These are phyloP conservation scores for Pterocarpus santalinus DNA, from an alignment of 306 rosid species.

Conservation along the genomic window DNA sequence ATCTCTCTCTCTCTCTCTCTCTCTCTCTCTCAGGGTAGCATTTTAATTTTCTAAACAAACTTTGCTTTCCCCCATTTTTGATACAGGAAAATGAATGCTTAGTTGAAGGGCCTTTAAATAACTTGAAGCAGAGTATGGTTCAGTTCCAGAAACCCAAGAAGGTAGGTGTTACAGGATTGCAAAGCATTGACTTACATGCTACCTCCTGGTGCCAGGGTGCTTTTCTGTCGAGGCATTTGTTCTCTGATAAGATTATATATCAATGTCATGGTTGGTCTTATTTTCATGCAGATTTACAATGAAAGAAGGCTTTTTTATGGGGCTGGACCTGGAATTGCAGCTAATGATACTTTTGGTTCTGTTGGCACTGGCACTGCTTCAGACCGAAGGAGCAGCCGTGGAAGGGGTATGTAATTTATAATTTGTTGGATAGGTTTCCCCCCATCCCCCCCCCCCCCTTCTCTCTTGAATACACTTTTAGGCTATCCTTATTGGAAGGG, in stretches of 20 bases:
- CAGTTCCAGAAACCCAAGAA: conserved; percentile 99
- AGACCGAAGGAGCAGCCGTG: conserved; percentile 82
- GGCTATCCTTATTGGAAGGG: not conserved
- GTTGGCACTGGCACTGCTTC: conserved; percentile 62
- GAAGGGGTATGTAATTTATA: conserved; percentile 79
- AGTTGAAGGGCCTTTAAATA: conserved; percentile 98
- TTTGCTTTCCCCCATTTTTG: not conserved
- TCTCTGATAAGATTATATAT: conserved; percentile 35
- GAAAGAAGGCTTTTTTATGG: conserved; percentile 94
- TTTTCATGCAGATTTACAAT: conserved; percentile 77
- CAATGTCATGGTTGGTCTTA: conserved; percentile 33
- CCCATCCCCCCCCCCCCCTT: not conserved
- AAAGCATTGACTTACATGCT: conserved; percentile 29
- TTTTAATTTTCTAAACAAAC: conserved; percentile 33
- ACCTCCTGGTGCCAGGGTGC: conserved; percentile 2
- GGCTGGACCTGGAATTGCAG: conserved; percentile 88
- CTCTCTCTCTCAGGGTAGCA: not conserved
- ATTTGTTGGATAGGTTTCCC: not conserved
- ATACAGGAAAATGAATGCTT: conserved; percentile 95
- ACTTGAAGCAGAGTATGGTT: conserved; percentile 99
- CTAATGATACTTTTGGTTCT: conserved; percentile 77
- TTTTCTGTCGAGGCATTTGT: not conserved
- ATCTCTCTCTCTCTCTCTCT: not conserved
- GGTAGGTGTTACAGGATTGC: conserved; percentile 57
- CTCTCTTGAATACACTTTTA: not conserved